Base-by-base conservation (phyloP, 805 yeast genomes). In the Cyberlindnera mycetangii region DNA sequence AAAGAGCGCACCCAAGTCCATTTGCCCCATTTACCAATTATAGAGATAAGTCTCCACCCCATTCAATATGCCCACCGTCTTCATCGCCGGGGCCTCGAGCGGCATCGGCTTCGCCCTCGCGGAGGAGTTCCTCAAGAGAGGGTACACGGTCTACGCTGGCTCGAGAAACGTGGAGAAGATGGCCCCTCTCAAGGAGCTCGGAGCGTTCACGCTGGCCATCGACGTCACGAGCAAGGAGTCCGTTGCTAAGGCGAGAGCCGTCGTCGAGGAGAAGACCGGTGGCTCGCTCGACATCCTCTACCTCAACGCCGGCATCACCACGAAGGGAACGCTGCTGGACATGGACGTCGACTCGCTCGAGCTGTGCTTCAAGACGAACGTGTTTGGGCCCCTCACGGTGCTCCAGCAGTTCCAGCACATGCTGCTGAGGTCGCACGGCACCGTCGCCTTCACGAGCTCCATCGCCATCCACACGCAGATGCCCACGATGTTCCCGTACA, bases 21-120 rank as follows among this genome's bases (percentile, higher is more conserved):
- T n/a, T n/a, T n/a, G n/a, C n/a, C n/a, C n/a, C n/a, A n/a, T n/a
- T n/a, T n/a, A n/a, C n/a, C n/a, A n/a, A n/a, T n/a, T n/a, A n/a
- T n/a, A n/a, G n/a, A n/a, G n/a, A n/a, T n/a, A n/a, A n/a, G n/a
- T n/a, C n/a, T n/a, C n/a, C n/a, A n/a, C n/a, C n/a, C n/a, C n/a
- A n/a, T n/a, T n/a, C n/a, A n/a, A n/a, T n/a, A n/a, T n/a, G n/a
- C n/a, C n/a, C n/a, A 15, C 46, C 20, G 85, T 79, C 6, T 66
- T 81, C 36, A 75, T 79, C 24, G 76, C 82, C 1, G 85, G 85
- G 10, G 79, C 81, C 7, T 76, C 83, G 0, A 70, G 78, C 0
- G 85, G 85, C 14, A 79, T 79, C 42, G 85, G 85, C 0, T 71
- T 63, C 47, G 69, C 67, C 17, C 51, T 77, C 6, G 71, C 80